A percentile compares a stretch with the other conserved stretches of the same genome.
Conservation (phyloP, 768 basidiomycete genomes). For the Termitomyces sp. region DNA sequence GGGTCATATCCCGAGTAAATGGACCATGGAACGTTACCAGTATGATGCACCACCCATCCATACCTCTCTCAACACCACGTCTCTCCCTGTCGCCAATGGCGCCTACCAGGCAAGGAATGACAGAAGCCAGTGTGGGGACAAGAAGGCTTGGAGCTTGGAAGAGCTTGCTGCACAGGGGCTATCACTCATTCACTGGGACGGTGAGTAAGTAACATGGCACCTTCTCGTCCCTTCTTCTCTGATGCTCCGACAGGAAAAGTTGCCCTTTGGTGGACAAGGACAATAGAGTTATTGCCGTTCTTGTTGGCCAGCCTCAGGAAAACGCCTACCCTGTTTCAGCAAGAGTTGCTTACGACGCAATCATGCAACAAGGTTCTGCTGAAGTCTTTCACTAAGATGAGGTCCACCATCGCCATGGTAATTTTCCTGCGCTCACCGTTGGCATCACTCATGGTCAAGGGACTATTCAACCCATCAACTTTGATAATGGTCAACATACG, state of each 20-base stretch:
- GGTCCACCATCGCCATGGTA: too few species aligned
- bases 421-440: too few species aligned
- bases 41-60: background rate
- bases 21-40: background rate
- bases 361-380: background rate
- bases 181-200: background rate
- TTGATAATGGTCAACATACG: background rate
- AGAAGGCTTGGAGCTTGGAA: too few species aligned
- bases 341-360: background rate
- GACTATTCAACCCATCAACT: background rate
- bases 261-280: too few species aligned
- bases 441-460: background rate
- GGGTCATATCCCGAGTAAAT: too few species aligned
- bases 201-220: background rate
- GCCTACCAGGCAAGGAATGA: too few species aligned
- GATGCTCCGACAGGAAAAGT: background rate
- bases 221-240: too few species aligned
- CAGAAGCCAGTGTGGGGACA: too few species aligned
- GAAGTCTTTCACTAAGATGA: background rate
- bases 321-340: background rate
- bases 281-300: too few species aligned
- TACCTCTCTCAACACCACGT: background rate
- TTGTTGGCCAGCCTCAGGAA: too few species aligned
- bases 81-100: too few species aligned
- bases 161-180: background rate